Base-by-base conservation (phyloP, 2,329 filamentous ascomycete species). In the Aureobasidium uvarum region DNA sequence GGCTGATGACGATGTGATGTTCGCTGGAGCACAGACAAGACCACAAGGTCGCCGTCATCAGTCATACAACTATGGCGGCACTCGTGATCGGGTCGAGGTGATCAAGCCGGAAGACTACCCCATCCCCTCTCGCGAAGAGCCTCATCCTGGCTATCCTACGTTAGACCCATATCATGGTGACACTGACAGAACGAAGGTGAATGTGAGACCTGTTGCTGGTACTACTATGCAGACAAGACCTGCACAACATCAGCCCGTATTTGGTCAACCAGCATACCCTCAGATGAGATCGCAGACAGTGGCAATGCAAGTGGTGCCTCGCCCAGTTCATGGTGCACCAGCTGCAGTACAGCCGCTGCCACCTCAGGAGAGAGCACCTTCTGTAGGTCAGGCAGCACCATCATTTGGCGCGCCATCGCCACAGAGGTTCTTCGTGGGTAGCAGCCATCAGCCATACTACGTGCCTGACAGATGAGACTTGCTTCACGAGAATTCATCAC, bases 311-410 rank as follows among this genome's bases (percentile, higher is more conserved):
- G 38, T 25, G 2, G 46, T 58, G 8, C 46, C 55, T 43, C 58
- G 65, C 11, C 72, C 72, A 23, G 68, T 75, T 2, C 73, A 75
- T 64, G 74, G 74, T 38, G 73, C 73, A 25, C 74, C 73, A n/a
- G 73, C 74, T 11, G 69, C 70, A 28, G 70, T 75, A 5, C 74
- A 75, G 66, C 72, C 72, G 46, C 67, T 71, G n/a, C 71, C 72
- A 13, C 69, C 72, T 18, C 68, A 74, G 3, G 73, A 75, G 60
- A 73, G 74, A 51, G 73, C 72, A 33, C 74, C 73, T 5, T 73
- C 74, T 2, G 69, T 70, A 14, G 70, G 75, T 7, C 74, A 75
- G 65, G 70, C 71, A 33, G 64, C 45, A 54, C 36, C 56, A 1
- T n/a, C 18, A 6, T 66, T 66, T 50, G 64, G 64, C 46, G 64